phyloP scores from a whole-genome alignment of 2,329 filamentous ascomycete species.

The Fusarium denticulatum region DNA sequence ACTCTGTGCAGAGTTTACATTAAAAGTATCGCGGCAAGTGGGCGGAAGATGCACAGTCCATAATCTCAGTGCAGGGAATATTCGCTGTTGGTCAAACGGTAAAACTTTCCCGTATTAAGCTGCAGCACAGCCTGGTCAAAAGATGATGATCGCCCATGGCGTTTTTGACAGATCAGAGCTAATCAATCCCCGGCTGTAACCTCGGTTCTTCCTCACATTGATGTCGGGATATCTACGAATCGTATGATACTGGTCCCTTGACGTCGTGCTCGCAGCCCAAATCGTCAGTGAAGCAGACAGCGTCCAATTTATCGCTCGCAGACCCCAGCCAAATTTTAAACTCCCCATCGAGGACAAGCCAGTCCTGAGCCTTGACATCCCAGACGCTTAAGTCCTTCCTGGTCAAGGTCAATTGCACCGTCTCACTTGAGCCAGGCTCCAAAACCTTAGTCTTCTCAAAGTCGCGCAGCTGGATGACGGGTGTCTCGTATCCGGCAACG shows the following conservation, averaged over 20 bases:
- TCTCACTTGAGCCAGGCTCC: constrained; percentile 60
- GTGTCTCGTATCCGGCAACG: constrained; percentile 65
- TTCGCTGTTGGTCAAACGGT: neutral
- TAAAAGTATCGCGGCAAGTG: neutral
- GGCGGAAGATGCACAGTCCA: neutral
- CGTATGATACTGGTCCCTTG: constrained; percentile 25
- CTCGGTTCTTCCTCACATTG: neutral
- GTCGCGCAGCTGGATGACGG: constrained; percentile 72
- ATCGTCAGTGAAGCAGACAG: constrained; percentile 45
- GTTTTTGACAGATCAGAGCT: neutral
- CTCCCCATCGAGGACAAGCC: constrained; percentile 61
- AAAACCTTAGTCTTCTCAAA: constrained; percentile 74
- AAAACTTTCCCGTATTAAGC: neutral
- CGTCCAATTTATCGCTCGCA: constrained; percentile 49
- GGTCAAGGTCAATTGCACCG: constrained; percentile 67
- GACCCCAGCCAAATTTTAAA: constrained; percentile 54
- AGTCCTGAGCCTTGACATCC: constrained; percentile 74
- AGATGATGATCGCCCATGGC: constrained; percentile 8
- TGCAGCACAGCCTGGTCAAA: neutral
- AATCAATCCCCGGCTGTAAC: neutral
- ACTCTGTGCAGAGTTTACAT: neutral
- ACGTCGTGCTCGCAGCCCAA: constrained; percentile 43
- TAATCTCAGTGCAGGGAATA: neutral
- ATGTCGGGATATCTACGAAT: neutral
- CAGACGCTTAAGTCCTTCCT: constrained; percentile 79